Conservation (phyloP, 768 basidiomycete genomes). For the Auricularia heimuer region DNA sequence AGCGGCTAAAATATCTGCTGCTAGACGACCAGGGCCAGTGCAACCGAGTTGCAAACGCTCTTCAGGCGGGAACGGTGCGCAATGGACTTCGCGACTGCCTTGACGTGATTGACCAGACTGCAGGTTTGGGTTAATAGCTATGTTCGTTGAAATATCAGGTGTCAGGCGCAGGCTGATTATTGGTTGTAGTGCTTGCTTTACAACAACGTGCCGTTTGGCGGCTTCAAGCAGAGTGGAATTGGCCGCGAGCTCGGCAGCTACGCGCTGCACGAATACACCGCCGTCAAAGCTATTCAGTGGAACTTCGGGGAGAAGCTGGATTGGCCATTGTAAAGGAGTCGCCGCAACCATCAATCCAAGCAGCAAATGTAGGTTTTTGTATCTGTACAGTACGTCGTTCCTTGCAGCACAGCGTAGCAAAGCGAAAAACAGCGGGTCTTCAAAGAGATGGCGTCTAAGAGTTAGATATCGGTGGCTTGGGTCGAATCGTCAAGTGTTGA, state of each 20-base stretch:
- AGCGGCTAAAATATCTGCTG: background rate
- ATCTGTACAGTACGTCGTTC: background rate
- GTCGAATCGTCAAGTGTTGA: too few relatives aligned
- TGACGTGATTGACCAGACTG: background rate
- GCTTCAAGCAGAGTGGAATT: slow-evolving; percentile 76
- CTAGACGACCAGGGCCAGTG: background rate
- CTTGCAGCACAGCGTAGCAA: too few relatives aligned
- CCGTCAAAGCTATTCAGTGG: slow-evolving; percentile 62
- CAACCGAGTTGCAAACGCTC: background rate
- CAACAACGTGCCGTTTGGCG: slow-evolving; percentile 66
- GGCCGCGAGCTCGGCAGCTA: slow-evolving; percentile 77
- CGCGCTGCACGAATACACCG: slow-evolving; percentile 56
- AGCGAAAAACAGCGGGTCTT: too few relatives aligned
- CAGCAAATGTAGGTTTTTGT: background rate
- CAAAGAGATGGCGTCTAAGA: too few relatives aligned
- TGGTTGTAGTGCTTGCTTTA: slow-evolving; percentile 26
- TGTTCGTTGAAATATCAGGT: background rate
- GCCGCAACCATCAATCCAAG: background rate
- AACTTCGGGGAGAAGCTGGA: slow-evolving; percentile 33
- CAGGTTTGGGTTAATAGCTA: background rate
- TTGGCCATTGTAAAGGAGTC: background rate
- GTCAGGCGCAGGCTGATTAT: background rate
- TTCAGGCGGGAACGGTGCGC: background rate
- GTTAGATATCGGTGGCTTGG: too few relatives aligned
- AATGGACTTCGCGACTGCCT: background rate